These are phyloP conservation scores for Graphiopsis chlorocephala DNA, from an alignment of 2,329 filamentous ascomycete genomes.

Conservation along the genomic window DNA sequence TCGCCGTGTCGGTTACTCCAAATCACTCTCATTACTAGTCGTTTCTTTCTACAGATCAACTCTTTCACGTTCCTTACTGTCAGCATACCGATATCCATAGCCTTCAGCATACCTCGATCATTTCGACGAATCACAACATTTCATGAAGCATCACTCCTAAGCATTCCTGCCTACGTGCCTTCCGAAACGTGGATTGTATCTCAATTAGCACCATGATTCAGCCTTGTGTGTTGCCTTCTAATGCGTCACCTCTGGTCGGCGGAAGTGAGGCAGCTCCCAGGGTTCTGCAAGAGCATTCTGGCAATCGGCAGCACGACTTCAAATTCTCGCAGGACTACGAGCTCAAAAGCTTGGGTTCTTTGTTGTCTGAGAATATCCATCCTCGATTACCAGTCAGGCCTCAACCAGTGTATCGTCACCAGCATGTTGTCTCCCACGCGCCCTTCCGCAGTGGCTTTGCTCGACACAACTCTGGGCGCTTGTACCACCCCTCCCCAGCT, in stretches of 20 bases:
- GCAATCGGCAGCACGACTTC: conserved; percentile 36
- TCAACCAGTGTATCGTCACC: conserved; percentile 6
- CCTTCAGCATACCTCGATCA: conserved; percentile 10
- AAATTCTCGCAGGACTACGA: conserved; percentile 19
- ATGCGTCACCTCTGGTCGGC: conserved; percentile 39
- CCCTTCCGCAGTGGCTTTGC: conserved; percentile 9
- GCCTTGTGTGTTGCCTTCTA: conserved; percentile 41
- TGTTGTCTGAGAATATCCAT: conserved; percentile 29
- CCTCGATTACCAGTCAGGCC: conserved; percentile 1
- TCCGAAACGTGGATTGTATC: conserved; percentile 17
- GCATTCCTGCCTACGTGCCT: conserved; percentile 35
- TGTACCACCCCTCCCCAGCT: background rate
- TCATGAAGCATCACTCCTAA: conserved; percentile 23
- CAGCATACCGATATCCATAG: conserved; percentile 37
- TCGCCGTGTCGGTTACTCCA: background rate
- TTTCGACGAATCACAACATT: conserved; percentile 22
- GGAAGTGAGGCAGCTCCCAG: conserved; percentile 26
- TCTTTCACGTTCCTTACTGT: conserved; percentile 40
- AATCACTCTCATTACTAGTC: conserved; percentile 38
- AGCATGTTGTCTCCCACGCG: background rate
- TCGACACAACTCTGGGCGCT: background rate
- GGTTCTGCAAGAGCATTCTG: conserved; percentile 43
- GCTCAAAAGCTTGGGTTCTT: conserved; percentile 32
- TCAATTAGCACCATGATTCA: conserved; percentile 28
- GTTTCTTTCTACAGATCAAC: conserved; percentile 43